These are phyloP conservation scores for Bonia amplexicaulis DNA, from an alignment of 176 grass and related monocot genomes.

Conservation along the genomic window DNA sequence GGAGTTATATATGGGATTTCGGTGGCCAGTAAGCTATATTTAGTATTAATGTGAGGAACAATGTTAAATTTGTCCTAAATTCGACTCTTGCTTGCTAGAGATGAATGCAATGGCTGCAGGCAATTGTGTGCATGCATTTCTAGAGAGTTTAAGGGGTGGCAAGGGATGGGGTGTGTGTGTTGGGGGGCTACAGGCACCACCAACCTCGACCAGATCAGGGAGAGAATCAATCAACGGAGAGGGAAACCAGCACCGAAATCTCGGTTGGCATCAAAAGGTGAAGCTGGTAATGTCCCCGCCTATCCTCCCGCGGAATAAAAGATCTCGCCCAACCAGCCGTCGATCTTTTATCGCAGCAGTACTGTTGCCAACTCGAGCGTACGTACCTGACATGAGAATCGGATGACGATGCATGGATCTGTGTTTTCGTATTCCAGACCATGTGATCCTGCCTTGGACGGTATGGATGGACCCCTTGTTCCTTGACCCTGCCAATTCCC, in stretches of 20 bases:
- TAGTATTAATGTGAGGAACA: too few relatives aligned
- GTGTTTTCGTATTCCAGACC: neutral
- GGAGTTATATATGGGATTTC: too few relatives aligned
- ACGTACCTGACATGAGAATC: neutral
- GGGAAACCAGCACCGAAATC: neutral
- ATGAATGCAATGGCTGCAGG: neutral
- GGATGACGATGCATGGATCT: slow-evolving; percentile 9
- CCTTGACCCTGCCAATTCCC: neutral
- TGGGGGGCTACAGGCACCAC: neutral
- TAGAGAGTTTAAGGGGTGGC: neutral
- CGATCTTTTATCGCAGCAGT: neutral
- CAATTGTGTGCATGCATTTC: neutral
- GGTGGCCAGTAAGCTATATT: too few relatives aligned
- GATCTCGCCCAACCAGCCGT: too few relatives aligned
- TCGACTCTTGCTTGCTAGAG: neutral
- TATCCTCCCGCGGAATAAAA: too few relatives aligned
- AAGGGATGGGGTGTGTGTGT: too few relatives aligned
- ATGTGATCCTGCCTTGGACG: slow-evolving; percentile 5
- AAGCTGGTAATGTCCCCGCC: neutral
- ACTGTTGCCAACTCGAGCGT: neutral
- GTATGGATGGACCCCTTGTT: neutral
- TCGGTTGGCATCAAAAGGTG: neutral
- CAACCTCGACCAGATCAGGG: neutral
- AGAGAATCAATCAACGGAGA: slow-evolving; percentile 18
- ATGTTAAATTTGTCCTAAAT: too few relatives aligned